Evolutionary conservation across 1,284 basidiomycete species (phyloP).

Genomic region (Schizophyllum commune): DNA sequence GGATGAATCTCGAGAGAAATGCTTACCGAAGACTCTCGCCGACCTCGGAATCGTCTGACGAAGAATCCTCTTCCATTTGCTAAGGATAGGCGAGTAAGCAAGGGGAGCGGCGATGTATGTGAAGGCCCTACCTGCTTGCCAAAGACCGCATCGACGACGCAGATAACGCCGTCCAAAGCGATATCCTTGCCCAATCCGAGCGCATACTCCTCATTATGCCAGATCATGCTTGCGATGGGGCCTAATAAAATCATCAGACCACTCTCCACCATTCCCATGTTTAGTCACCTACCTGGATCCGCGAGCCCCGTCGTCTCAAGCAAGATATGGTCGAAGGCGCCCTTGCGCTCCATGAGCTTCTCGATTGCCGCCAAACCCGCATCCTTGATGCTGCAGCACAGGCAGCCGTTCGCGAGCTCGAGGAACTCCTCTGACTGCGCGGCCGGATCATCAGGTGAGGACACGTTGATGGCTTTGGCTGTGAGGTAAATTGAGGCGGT

Average conservation of each 20-base stretch:
- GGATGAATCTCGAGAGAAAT: too few relatives aligned
- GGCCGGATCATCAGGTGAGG: conserved; percentile 58
- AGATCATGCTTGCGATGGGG: conserved; percentile 83
- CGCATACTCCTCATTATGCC: conserved; percentile 87
- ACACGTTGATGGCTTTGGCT: conserved; percentile 75
- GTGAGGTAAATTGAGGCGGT: conserved; percentile 3
- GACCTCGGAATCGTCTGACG: conserved; percentile 64
- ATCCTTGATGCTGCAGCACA: conserved; percentile 94
- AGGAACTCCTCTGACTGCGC: conserved; percentile 72
- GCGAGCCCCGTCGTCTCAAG: conserved; percentile 92
- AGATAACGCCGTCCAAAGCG: conserved; percentile 81
- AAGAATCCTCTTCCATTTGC: conserved; percentile 79
- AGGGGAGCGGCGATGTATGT: background rate
- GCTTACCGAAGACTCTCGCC: conserved; percentile 72
- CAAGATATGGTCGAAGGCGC: conserved; percentile 86
- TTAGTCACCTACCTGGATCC: conserved; percentile 62
- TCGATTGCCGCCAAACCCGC: conserved; percentile 87
- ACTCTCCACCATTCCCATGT: background rate
- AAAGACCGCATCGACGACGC: conserved; percentile 86
- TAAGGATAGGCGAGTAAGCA: conserved; percentile 22
- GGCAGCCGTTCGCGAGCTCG: conserved; percentile 86
- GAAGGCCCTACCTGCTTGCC: conserved; percentile 54
- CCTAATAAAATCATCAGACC: conserved; percentile 28
- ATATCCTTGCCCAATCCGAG: conserved; percentile 65
- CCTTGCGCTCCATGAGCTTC: conserved; percentile 75